phyloP scores from a whole-genome alignment of 2,329 filamentous ascomycete species.

The Verticillium klebahnii region DNA sequence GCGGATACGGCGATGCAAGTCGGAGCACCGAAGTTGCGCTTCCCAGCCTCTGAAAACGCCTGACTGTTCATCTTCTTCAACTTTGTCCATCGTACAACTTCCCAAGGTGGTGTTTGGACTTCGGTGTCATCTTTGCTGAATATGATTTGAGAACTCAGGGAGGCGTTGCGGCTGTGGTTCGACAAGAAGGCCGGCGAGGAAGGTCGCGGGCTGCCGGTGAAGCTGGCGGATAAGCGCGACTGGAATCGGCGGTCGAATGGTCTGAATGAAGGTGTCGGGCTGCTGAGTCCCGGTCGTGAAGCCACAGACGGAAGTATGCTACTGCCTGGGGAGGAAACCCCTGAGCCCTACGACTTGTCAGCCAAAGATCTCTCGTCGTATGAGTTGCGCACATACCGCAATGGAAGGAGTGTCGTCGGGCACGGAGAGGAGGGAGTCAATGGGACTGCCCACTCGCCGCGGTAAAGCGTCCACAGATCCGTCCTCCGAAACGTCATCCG shows the following conservation, averaged over 20 bases:
- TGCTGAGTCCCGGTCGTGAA: constrained; percentile 60
- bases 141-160: constrained; percentile 66
- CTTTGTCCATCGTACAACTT: constrained; percentile 94
- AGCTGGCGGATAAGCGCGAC: constrained; percentile 69
- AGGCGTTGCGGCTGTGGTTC: constrained; percentile 76
- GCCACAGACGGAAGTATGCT: constrained; percentile 67
- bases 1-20: constrained; percentile 88
- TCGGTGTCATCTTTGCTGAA: constrained; percentile 62
- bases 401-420: constrained; percentile 83
- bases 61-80: constrained; percentile 84
- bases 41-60: constrained; percentile 87
- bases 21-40: constrained; percentile 85
- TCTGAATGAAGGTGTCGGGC: constrained; percentile 77
- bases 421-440: constrained; percentile 64
- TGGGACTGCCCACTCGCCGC: constrained; percentile 59
- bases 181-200: constrained; percentile 73
- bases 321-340: constrained; percentile 65
- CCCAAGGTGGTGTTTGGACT: constrained; percentile 80
- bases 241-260: constrained; percentile 95
- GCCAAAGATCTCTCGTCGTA: constrained; percentile 8
- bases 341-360: constrained; percentile 48
- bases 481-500: constrained; percentile 45
- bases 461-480: constrained; percentile 50
- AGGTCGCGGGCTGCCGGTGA: constrained; percentile 55
- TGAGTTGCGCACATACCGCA: constrained; percentile 51